Percentiles rank a stretch among this genome's conserved stretches.
Evolutionary conservation across 306 rosid species (phyloP).

Genomic region (Rosa rugosa): DNA sequence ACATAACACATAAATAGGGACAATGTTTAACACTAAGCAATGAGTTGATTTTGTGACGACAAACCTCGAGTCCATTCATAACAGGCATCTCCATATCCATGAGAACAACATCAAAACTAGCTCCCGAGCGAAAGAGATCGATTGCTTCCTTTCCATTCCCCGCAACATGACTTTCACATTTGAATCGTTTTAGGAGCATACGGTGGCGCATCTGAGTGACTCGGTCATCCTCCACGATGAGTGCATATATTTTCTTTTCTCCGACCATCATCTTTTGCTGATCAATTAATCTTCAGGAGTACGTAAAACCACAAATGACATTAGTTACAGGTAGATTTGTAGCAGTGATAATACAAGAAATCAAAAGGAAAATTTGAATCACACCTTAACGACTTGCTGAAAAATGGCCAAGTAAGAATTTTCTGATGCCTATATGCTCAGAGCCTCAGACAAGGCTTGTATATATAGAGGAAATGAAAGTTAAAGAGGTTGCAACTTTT

Average conservation of each 20-base stretch:
- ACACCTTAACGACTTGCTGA: background rate
- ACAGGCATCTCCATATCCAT: conserved; percentile 39
- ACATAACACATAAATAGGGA: background rate
- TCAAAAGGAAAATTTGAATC: background rate
- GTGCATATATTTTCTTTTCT: conserved; percentile 7
- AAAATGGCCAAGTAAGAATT: background rate
- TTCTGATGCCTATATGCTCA: background rate
- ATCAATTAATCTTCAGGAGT: background rate
- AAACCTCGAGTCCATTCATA: conserved; percentile 36
- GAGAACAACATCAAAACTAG: conserved; percentile 35
- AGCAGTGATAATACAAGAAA: background rate
- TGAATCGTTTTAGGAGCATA: background rate
- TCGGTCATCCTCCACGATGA: conserved; percentile 30
- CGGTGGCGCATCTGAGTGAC: conserved; percentile 18
- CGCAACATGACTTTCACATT: conserved; percentile 14
- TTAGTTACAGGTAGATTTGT: background rate
- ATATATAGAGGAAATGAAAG: background rate
- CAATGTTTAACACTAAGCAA: background rate
- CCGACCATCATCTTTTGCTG: background rate
- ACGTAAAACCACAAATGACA: background rate
- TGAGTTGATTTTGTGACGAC: background rate
- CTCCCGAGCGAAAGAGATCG: conserved; percentile 27
- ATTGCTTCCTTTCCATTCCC: conserved; percentile 29
- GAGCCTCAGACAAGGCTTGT: background rate
- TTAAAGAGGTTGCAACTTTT: background rate